Evolutionary conservation across 257 asterid genomes (phyloP).

Genomic region (Plantago ovata): DNA sequence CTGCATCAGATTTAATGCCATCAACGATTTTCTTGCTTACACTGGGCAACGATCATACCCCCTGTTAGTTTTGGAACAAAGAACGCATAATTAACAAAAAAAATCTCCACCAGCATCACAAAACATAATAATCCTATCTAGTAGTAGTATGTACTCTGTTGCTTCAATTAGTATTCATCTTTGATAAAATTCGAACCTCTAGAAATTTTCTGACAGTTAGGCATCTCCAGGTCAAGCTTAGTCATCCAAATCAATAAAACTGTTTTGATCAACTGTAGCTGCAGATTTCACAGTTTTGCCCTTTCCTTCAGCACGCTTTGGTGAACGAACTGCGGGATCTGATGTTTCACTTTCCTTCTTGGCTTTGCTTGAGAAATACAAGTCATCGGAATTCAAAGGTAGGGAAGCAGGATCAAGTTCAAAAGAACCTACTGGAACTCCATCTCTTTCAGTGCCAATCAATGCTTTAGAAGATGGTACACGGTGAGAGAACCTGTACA

Average conservation of each 20-base stretch:
- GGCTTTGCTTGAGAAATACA: slow-evolving; percentile 38
- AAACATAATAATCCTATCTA: neutral
- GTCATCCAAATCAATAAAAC: neutral
- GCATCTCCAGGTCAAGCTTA: neutral
- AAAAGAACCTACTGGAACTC: slow-evolving; percentile 67
- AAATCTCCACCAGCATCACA: slow-evolving; percentile 7
- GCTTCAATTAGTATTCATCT: neutral
- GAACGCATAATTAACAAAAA: neutral
- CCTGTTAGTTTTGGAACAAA: slow-evolving; percentile 2
- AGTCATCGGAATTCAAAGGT: slow-evolving; percentile 46
- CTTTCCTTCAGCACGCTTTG: slow-evolving; percentile 4
- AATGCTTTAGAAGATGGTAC: slow-evolving; percentile 40
- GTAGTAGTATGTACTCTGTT: neutral
- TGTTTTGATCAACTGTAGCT: too few species aligned
- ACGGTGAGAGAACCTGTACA: slow-evolving; percentile 59
- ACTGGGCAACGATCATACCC: neutral
- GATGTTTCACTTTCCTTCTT: slow-evolving; percentile 17
- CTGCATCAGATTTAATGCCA: too few species aligned
- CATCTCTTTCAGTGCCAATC: slow-evolving; percentile 60
- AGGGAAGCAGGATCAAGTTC: slow-evolving; percentile 87
- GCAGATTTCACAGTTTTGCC: neutral
- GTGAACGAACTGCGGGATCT: slow-evolving; percentile 18
- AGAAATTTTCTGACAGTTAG: too few species aligned
- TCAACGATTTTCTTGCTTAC: neutral
- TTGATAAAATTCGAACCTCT: neutral